Conservation (phyloP, 176 grass and related monocot species). For the Eleusine indica region DNA sequence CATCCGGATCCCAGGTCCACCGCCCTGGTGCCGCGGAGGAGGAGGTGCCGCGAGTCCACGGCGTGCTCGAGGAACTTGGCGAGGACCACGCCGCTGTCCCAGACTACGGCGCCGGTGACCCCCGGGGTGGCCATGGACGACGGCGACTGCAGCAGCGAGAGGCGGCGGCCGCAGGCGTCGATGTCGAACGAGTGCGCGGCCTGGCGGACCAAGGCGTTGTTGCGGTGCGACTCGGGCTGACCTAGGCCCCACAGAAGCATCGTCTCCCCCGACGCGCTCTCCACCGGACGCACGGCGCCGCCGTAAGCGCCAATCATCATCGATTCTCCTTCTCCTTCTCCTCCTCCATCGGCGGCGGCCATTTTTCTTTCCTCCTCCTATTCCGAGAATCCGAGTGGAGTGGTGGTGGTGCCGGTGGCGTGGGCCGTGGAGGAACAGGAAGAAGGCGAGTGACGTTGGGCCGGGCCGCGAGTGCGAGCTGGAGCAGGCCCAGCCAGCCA, state of each 20-base stretch:
- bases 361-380: not conserved
- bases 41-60: constrained; percentile 46
- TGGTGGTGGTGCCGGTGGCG: not conserved
- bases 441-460: not conserved
- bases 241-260: constrained; percentile 73
- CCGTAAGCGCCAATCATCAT: constrained; percentile 53
- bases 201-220: constrained; percentile 77
- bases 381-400: too few relatives aligned
- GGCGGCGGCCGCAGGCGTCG: constrained; percentile 69
- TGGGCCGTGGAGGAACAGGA: not conserved
- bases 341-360: not conserved
- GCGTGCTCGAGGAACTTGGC: constrained; percentile 94
- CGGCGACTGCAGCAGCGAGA: constrained; percentile 74
- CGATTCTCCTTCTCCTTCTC: not conserved
- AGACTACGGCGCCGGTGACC: constrained; percentile 87
- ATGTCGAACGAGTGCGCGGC: constrained; percentile 51
- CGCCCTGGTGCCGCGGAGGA: constrained; percentile 43
- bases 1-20: constrained; percentile 83
- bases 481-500: not conserved
- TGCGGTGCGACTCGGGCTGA: constrained; percentile 58
- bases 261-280: constrained; percentile 59
- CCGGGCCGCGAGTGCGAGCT: not conserved
- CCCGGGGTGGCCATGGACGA: constrained; percentile 68
- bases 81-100: constrained; percentile 86
- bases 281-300: constrained; percentile 36